Evolutionary conservation across 2,329 filamentous ascomycete genomes (phyloP).

Genomic region (Ceratocystis albifundus): DNA sequence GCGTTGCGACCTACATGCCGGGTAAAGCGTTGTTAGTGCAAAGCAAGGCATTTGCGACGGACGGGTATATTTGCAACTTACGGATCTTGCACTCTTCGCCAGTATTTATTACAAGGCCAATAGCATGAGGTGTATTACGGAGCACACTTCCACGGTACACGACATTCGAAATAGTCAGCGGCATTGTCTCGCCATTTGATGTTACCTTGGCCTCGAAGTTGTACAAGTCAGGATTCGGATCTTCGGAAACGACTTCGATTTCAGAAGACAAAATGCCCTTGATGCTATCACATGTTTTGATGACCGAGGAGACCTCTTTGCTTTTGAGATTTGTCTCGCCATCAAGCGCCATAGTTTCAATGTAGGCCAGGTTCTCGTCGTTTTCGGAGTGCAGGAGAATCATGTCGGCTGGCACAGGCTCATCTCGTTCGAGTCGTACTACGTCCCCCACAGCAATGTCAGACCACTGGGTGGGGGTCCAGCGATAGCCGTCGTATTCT

Average conservation of each 20-base stretch:
- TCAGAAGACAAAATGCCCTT: constrained; percentile 42
- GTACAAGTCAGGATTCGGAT: constrained; percentile 68
- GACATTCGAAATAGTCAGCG: constrained; percentile 70
- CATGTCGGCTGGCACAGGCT: constrained; percentile 72
- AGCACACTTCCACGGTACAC: constrained; percentile 77
- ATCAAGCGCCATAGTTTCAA: constrained; percentile 75
- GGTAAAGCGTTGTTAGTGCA: background rate
- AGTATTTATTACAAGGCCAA: constrained; percentile 76
- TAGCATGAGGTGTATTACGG: constrained; percentile 61
- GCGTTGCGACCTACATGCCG: constrained; percentile 54
- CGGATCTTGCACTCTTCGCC: constrained; percentile 86
- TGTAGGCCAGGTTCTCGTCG: constrained; percentile 67
- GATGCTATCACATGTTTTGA: constrained; percentile 47
- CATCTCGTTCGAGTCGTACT: constrained; percentile 50
- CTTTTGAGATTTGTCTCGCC: constrained; percentile 74
- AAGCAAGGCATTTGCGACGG: background rate
- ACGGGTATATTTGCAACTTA: constrained; percentile 10
- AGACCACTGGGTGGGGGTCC: constrained; percentile 41
- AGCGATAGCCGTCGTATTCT: constrained; percentile 47
- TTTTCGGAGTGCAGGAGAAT: constrained; percentile 66
- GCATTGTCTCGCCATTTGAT: constrained; percentile 45
- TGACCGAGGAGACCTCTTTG: constrained; percentile 54
- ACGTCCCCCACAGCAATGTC: constrained; percentile 41
- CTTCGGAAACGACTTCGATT: constrained; percentile 59
- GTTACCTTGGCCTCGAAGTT: constrained; percentile 60